These are phyloP conservation scores for Periconia sp. DNA, from an alignment of 2,329 filamentous ascomycete genomes.

Conservation along the genomic window DNA sequence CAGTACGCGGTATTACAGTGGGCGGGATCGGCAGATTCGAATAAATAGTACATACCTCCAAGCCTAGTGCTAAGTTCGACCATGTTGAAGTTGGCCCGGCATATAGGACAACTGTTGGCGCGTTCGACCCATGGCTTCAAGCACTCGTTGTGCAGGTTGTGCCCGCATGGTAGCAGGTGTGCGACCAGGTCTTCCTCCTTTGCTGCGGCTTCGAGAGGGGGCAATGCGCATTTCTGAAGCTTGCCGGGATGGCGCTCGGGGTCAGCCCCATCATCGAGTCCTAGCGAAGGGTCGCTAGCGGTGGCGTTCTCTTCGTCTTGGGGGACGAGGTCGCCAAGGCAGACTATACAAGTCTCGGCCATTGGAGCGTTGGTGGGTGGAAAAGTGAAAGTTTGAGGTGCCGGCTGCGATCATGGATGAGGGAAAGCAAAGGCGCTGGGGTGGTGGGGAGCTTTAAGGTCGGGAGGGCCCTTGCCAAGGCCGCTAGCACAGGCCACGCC, in stretches of 20 bases:
- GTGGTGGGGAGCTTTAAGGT: slow-evolving; percentile 29
- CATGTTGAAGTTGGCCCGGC: slow-evolving; percentile 86
- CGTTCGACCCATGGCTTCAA: slow-evolving; percentile 94
- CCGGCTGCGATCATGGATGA: slow-evolving; percentile 44
- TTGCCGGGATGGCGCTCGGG: slow-evolving; percentile 22
- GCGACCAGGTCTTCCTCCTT: slow-evolving; percentile 62
- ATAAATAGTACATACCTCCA: slow-evolving; percentile 66
- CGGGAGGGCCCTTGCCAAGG: too few species aligned
- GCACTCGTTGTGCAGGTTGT: slow-evolving; percentile 91
- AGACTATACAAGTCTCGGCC: slow-evolving; percentile 75
- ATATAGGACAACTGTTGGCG: slow-evolving; percentile 98
- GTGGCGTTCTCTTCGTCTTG: slow-evolving; percentile 52
- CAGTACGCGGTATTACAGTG: slow-evolving; percentile 40
- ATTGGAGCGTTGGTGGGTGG: slow-evolving; percentile 47
- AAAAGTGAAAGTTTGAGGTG: slow-evolving; percentile 25
- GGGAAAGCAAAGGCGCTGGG: slow-evolving; percentile 22
- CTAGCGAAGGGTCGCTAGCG: slow-evolving; percentile 32
- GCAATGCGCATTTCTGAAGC: slow-evolving; percentile 14
- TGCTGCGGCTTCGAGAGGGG: slow-evolving; percentile 7
- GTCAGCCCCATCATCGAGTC: slow-evolving; percentile 33
- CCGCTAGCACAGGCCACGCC: not conserved
- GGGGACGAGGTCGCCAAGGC: slow-evolving; percentile 71
- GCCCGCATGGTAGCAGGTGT: slow-evolving; percentile 77
- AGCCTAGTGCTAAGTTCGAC: slow-evolving; percentile 82
- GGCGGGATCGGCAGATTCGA: slow-evolving; percentile 4